phyloP scores from a whole-genome alignment of 495 filamentous ascomycete genomes.

The Jackrogersella minutella region DNA sequence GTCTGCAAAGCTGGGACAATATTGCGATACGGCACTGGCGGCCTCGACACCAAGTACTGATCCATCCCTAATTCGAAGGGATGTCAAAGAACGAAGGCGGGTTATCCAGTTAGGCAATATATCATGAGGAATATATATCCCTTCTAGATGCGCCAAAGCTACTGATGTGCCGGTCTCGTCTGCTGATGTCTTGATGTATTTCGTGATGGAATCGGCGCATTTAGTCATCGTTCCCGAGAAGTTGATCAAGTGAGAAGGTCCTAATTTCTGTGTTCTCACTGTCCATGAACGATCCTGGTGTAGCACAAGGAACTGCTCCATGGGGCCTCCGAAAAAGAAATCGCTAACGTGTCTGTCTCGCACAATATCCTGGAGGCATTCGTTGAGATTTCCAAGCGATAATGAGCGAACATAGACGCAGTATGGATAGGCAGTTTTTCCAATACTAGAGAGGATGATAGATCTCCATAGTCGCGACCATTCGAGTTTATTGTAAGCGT shows the following conservation, averaged over 20 bases:
- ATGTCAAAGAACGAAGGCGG: constrained; percentile 48
- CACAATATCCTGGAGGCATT: constrained; percentile 63
- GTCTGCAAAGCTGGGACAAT: constrained; percentile 68
- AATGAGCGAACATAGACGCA: constrained; percentile 71
- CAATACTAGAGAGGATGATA: constrained; percentile 71
- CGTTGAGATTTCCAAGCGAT: constrained; percentile 65
- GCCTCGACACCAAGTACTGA: constrained; percentile 61
- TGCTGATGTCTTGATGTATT: constrained; percentile 47
- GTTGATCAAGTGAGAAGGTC: not conserved
- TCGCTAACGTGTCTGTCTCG: constrained; percentile 51
- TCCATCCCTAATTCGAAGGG: constrained; percentile 65
- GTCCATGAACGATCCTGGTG: not conserved
- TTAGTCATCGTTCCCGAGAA: constrained; percentile 32
- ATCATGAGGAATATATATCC: constrained; percentile 37
- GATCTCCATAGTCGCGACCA: constrained; percentile 74
- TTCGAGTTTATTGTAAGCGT: constrained; percentile 45
- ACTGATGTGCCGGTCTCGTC: constrained; percentile 39
- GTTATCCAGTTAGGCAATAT: constrained; percentile 48
- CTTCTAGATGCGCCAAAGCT: constrained; percentile 60
- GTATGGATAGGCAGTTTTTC: constrained; percentile 71
- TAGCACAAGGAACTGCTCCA: constrained; percentile 48
- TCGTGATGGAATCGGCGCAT: constrained; percentile 45
- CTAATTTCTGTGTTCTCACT: no score
- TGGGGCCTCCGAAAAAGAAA: constrained; percentile 59
- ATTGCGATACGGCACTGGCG: constrained; percentile 59